Percentiles rank a stretch among this genome's conserved stretches.
These are phyloP conservation scores for Arabis hirsuta DNA, from an alignment of 345 rosid species.

Conservation along the genomic window DNA sequence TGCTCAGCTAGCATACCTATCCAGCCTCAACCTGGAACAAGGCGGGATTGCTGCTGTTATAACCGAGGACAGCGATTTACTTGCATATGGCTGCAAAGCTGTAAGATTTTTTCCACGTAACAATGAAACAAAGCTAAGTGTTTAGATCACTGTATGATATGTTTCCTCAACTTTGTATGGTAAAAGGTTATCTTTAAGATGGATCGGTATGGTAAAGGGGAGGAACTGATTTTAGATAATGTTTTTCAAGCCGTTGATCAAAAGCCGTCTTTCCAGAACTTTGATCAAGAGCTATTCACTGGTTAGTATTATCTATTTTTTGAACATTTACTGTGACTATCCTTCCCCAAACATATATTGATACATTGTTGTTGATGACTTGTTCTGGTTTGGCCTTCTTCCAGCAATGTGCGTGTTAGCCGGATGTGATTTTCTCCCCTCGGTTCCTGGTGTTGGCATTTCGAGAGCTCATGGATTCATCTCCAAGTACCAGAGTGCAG, in stretches of 20 bases:
- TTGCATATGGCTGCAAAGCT: constrained; percentile 87
- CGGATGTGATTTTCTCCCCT: constrained; percentile 95
- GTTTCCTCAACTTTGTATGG: constrained; percentile 33
- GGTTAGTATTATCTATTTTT: constrained; percentile 48
- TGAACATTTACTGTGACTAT: background rate
- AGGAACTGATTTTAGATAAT: constrained; percentile 65
- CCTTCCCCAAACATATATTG: background rate
- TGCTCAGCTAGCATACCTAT: constrained; percentile 86
- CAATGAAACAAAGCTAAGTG: constrained; percentile 3
- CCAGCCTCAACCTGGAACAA: constrained; percentile 61
- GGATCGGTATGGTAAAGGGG: constrained; percentile 88
- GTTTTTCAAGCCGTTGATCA: constrained; percentile 55
- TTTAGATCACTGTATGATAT: constrained; percentile 38
- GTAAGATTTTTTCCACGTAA: constrained; percentile 56
- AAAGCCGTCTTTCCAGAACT: constrained; percentile 67
- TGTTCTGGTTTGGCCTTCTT: constrained; percentile 27
- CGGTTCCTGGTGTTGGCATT: constrained; percentile 88
- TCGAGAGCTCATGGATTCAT: constrained; percentile 71
- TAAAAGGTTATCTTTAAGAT: constrained; percentile 78
- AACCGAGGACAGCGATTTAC: constrained; percentile 89
- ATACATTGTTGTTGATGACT: constrained; percentile 17
- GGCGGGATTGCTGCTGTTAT: constrained; percentile 88
- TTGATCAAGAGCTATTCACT: constrained; percentile 62
- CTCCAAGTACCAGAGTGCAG: constrained; percentile 74
- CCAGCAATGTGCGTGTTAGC: constrained; percentile 93